Percentiles rank a stretch among this genome's conserved stretches.
Evolutionary conservation across 768 basidiomycete genomes (phyloP).

Genomic region (Mycena capillaripes): DNA sequence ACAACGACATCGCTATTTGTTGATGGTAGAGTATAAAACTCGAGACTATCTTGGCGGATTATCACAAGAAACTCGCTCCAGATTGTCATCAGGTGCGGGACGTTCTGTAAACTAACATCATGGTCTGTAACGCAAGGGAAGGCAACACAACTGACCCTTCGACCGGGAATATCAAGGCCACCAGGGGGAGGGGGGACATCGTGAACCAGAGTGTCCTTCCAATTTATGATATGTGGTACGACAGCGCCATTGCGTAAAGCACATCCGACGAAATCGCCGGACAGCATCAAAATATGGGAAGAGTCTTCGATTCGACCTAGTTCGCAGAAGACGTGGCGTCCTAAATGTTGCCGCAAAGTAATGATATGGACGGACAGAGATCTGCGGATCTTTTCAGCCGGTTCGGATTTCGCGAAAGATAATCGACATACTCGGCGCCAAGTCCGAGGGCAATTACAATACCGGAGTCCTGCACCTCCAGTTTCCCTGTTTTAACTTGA

Average conservation of each 20-base stretch:
- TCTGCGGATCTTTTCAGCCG: neutral
- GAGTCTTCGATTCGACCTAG: constrained; percentile 15
- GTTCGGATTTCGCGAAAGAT: too few relatives aligned
- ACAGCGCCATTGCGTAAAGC: constrained; percentile 10
- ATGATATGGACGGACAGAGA: neutral
- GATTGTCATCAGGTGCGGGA: constrained; percentile 25
- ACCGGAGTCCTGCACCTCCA: constrained; percentile 18
- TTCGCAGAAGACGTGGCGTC: constrained; percentile 3
- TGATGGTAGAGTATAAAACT: constrained; percentile 15
- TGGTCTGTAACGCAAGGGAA: neutral
- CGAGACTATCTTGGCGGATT: neutral
- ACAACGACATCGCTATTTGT: neutral
- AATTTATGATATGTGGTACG: constrained; percentile 24
- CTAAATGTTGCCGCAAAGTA: neutral
- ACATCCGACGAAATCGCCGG: constrained; percentile 26
- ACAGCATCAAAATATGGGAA: constrained; percentile 17
- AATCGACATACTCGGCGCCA: neutral
- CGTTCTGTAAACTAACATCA: neutral
- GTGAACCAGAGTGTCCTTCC: neutral
- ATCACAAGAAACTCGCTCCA: neutral
- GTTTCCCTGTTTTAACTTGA: constrained; percentile 17
- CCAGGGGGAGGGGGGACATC: constrained; percentile 1
- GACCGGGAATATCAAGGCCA: neutral
- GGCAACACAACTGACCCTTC: neutral
- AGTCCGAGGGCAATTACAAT: constrained; percentile 28